Base-by-base conservation (phyloP, 1,284 basidiomycete genomes). In the Leccinum colubrinum region DNA sequence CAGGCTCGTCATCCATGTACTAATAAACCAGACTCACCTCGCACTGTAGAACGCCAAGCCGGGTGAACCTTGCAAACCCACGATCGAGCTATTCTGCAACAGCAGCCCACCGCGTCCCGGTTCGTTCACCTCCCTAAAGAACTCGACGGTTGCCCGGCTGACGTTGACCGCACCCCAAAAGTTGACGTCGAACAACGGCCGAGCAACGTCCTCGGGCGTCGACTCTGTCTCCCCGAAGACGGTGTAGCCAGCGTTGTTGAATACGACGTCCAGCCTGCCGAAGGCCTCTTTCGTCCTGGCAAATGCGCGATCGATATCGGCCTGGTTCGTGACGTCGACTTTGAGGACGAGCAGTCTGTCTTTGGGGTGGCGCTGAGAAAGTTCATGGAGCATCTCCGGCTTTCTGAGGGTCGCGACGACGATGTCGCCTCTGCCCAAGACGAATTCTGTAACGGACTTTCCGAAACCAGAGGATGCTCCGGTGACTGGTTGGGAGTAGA, bases 111-210 rank as follows among this genome's bases (percentile, higher is more conserved):
- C 65, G 4, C 33, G 59, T 12, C 62, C 59, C 0, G 55, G 53
- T 46, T 64, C 55, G 27, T 71, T 71, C 15, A 62, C 61, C 20
- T 70, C 62, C 4, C 64, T 56, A 8, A 71, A 70, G 48, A 71
- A 68, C 25, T 53, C 30, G 59, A 68, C 22, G 20, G 53, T 55
- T 11, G 55, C 59, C 7, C 43, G 39, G 48, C 66, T 69, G 22
- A 70, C 64, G 2, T 56, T 55, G 8, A 65, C 59, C 2, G 58
- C 59, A 0, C 69, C 67, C 68, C 68, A 71, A 30, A 71, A 68
- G 20, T 68, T 68, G 6, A 70, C 66, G 0, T 70, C 68, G 14
- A 69, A 71, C 55, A 70, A 4, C 9, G 35, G 59, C 1, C 60
- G 61, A 12, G 60, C 66, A 2, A 14, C 5, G 2, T 53, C 65